A percentile compares a stretch with the other conserved stretches of the same genome.
These are phyloP conservation scores for Sclerotinia subarctica DNA, from an alignment of 2,329 filamentous ascomycete species.

Conservation along the genomic window DNA sequence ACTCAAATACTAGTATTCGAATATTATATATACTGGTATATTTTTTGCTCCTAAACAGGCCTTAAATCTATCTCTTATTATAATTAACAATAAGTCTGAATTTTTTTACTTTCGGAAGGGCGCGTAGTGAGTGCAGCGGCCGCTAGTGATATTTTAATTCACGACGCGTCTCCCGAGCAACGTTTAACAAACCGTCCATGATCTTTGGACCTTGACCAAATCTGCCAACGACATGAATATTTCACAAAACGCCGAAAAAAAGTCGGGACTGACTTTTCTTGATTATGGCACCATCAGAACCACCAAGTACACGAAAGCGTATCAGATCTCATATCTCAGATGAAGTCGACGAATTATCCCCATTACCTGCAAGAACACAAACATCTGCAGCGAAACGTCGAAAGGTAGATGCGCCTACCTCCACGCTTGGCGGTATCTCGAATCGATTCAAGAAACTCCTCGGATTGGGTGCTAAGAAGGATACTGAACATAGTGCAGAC, in stretches of 20 bases:
- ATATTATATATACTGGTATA: no score
- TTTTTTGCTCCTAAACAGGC: no score
- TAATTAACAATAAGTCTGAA: no score
- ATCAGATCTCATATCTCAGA: slow-evolving; percentile 19
- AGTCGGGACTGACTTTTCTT: background rate
- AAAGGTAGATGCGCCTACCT: slow-evolving; percentile 14
- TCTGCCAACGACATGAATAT: slow-evolving; percentile 4
- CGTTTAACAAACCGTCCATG: background rate
- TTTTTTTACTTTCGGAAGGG: background rate
- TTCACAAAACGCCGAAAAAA: background rate
- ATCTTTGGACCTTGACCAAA: background rate
- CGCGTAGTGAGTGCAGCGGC: background rate
- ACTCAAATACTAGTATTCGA: no score
- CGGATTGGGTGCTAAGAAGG: slow-evolving; percentile 4
- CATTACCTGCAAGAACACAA: slow-evolving; percentile 17
- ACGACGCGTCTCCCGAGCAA: slow-evolving; percentile 18
- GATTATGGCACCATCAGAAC: slow-evolving; percentile 12
- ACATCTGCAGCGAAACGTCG: slow-evolving; percentile 17
- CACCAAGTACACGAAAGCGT: slow-evolving; percentile 19
- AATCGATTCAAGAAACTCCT: slow-evolving; percentile 13
- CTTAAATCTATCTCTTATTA: no score
- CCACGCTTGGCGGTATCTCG: slow-evolving; percentile 3
- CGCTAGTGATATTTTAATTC: slow-evolving; percentile 10
- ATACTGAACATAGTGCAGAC: slow-evolving; percentile 9
- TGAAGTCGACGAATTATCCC: slow-evolving; percentile 17